Percentiles rank a stretch among this genome's conserved stretches.
phyloP scores from a whole-genome alignment of 305 asterid species.

The Striga hermonthica region DNA sequence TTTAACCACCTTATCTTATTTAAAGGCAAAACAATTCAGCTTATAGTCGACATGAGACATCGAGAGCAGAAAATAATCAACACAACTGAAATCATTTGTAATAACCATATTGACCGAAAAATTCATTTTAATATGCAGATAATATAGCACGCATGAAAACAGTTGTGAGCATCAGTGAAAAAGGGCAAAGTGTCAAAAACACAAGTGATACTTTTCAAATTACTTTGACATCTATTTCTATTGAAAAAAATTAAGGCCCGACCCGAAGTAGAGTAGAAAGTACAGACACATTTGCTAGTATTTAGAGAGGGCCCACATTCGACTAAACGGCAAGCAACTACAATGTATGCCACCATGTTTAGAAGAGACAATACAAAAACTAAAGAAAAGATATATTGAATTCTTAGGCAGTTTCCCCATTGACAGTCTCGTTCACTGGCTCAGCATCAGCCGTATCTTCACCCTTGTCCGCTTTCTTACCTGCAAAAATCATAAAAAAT shows the following conservation, averaged over 20 bases:
- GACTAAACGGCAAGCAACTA: slow-evolving; percentile 25
- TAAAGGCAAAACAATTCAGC: too few relatives aligned
- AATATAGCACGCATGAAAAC: too few relatives aligned
- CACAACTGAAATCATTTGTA: too few relatives aligned
- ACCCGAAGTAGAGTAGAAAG: neutral
- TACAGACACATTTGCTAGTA: slow-evolving; percentile 24
- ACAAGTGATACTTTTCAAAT: too few relatives aligned
- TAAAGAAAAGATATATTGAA: slow-evolving; percentile 22
- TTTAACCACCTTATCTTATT: too few relatives aligned
- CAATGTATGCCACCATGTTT: slow-evolving; percentile 37
- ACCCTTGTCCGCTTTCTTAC: slow-evolving; percentile 57
- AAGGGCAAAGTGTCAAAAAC: too few relatives aligned
- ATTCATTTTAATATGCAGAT: too few relatives aligned
- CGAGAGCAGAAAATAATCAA: too few relatives aligned
- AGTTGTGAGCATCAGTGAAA: too few relatives aligned
- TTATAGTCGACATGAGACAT: too few relatives aligned
- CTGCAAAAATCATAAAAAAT: slow-evolving; percentile 31
- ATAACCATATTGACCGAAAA: too few relatives aligned
- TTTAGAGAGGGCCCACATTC: slow-evolving; percentile 25
- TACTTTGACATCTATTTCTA: too few relatives aligned
- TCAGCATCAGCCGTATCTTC: slow-evolving; percentile 46
- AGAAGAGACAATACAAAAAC: slow-evolving; percentile 28
- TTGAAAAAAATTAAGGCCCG: neutral
- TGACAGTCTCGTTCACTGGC: slow-evolving; percentile 27
- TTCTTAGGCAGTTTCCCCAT: slow-evolving; percentile 29